Conservation (phyloP, 305 asterid species). For the Fraxinus paxiana region DNA sequence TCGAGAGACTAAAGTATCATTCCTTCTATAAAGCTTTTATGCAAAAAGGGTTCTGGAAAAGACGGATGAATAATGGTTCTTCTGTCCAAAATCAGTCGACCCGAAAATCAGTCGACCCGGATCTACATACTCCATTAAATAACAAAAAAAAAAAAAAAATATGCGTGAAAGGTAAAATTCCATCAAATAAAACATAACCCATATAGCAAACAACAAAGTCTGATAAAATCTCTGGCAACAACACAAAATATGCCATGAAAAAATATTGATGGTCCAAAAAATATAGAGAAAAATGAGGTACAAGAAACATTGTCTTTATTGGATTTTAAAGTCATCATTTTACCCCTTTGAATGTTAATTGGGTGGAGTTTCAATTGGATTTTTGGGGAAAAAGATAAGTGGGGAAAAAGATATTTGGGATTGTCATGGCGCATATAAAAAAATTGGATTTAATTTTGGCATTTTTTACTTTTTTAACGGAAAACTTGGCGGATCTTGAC, state of each 20-base stretch:
- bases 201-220: constrained; percentile 24
- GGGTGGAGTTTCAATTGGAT: no score
- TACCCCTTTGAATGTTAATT: no score
- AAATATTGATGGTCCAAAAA: constrained; percentile 20
- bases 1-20: constrained; percentile 45
- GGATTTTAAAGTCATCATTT: no score
- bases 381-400: no score
- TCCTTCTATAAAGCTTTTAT: constrained; percentile 75
- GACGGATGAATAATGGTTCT: constrained; percentile 40
- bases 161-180: background rate
- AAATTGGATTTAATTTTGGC: no score
- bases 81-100: constrained; percentile 46
- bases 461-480: no score
- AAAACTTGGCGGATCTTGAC: no score
- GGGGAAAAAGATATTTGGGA: no score
- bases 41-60: constrained; percentile 61
- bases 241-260: constrained; percentile 23
- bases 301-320: constrained; percentile 22
- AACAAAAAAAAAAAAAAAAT: background rate
- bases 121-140: constrained; percentile 39
- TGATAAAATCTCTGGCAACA: constrained; percentile 42
- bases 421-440: no score
- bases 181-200: background rate
- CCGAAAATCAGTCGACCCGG: constrained; percentile 47
- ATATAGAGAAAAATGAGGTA: background rate